Percentiles rank a stretch among this genome's conserved stretches.
Evolutionary conservation across 2,329 filamentous ascomycete species (phyloP).

Genomic region (Cercospora zeae-maydis): DNA sequence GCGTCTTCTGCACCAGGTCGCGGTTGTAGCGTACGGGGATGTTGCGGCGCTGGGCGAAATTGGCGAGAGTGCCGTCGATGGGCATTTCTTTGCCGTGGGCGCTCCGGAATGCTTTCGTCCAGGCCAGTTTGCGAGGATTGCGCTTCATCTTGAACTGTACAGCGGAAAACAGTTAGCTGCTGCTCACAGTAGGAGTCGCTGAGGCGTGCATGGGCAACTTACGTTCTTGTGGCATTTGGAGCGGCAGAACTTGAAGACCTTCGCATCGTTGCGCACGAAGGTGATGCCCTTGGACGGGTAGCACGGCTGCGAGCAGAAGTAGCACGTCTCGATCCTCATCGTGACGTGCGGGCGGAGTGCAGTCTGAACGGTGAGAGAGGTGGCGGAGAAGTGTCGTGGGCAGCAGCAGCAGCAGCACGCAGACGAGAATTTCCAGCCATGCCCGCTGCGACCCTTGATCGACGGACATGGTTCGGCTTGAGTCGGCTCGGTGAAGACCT

Average conservation of each 20-base stretch:
- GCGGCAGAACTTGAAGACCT: slow-evolving; percentile 64
- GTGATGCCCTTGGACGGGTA: slow-evolving; percentile 65
- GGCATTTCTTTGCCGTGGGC: slow-evolving; percentile 79
- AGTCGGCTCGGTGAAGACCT: neutral
- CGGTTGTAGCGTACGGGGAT: slow-evolving; percentile 94
- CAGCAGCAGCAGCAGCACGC: neutral
- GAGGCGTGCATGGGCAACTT: slow-evolving; percentile 8
- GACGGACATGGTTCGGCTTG: neutral
- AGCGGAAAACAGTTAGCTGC: neutral
- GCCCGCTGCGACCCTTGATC: neutral
- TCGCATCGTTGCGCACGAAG: slow-evolving; percentile 65
- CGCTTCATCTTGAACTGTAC: slow-evolving; percentile 90
- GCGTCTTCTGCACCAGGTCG: slow-evolving; percentile 79
- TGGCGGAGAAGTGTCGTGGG: neutral
- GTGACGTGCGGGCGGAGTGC: neutral
- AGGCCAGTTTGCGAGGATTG: slow-evolving; percentile 92
- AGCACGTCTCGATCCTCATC: slow-evolving; percentile 61
- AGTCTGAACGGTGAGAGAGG: neutral
- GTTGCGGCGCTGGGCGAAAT: slow-evolving; percentile 86
- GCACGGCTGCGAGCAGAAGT: slow-evolving; percentile 66
- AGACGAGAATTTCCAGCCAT: slow-evolving; percentile 1
- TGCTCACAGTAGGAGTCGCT: neutral
- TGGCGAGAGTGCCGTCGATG: slow-evolving; percentile 84
- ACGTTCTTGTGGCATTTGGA: slow-evolving; percentile 63
- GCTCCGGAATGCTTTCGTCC: slow-evolving; percentile 91